Conservation (phyloP, 352 stramenopile genomes). For the Thalassiosira mediterranea region DNA sequence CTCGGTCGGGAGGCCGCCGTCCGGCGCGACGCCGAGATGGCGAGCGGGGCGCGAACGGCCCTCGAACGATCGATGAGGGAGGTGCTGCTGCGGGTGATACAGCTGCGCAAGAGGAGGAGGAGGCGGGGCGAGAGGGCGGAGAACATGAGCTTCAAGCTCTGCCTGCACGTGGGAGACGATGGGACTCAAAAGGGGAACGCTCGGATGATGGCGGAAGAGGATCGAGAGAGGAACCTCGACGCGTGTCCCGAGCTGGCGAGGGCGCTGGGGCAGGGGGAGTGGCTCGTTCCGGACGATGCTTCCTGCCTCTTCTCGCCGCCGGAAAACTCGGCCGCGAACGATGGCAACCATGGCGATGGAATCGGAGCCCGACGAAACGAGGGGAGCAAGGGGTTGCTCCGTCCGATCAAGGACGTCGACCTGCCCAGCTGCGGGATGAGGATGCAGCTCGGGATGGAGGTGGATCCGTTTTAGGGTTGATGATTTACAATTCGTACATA, state of each 20-base stretch:
- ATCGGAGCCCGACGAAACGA: too few relatives aligned
- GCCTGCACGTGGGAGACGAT: slow-evolving; percentile 29
- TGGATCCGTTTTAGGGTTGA: slow-evolving; percentile 18
- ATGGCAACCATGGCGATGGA: background rate
- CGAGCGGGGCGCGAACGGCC: slow-evolving; percentile 11
- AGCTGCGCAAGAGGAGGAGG: slow-evolving; percentile 29
- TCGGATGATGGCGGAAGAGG: background rate
- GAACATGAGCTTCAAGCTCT: slow-evolving; percentile 58
- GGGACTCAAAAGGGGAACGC: background rate
- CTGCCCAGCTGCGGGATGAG: slow-evolving; percentile 44
- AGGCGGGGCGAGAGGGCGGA: slow-evolving; percentile 36
- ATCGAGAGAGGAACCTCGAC: background rate
- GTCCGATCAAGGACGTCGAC: slow-evolving; percentile 39
- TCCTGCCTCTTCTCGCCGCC: slow-evolving; percentile 31
- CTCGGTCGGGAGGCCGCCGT: background rate
- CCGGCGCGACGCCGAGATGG: slow-evolving; percentile 26
- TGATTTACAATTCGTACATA: too few relatives aligned
- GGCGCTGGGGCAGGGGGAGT: slow-evolving; percentile 36
- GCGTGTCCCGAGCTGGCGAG: slow-evolving; percentile 30
- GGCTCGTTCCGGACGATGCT: slow-evolving; percentile 23
- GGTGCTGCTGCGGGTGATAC: slow-evolving; percentile 31
- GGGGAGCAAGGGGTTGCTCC: slow-evolving; percentile 28
- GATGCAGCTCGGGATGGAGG: slow-evolving; percentile 45
- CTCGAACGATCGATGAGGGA: slow-evolving; percentile 53
- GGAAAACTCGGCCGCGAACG: background rate